These are phyloP conservation scores for Puccinia coronata DNA, from an alignment of 1,284 basidiomycete species.

Conservation along the genomic window DNA sequence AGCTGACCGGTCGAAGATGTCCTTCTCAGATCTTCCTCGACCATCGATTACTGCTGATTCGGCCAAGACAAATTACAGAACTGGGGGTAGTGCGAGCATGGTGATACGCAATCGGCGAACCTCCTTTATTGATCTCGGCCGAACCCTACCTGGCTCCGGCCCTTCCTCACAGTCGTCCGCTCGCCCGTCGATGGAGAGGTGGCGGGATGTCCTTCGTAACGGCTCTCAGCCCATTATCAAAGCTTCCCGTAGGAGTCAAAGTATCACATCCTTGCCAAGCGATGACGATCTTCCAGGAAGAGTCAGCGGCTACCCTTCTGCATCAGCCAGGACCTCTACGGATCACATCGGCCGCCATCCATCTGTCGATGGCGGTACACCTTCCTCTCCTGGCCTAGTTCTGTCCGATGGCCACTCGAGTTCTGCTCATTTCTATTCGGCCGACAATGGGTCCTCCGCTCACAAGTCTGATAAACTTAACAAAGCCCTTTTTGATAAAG, in stretches of 20 bases:
- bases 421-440: neutral
- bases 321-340: neutral
- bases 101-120: conserved; percentile 18
- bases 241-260: conserved; percentile 29
- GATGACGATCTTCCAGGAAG: conserved; percentile 3
- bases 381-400: neutral
- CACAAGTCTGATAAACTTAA: neutral
- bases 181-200: conserved; percentile 44
- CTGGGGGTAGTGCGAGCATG: neutral
- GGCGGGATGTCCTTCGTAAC: conserved; percentile 29
- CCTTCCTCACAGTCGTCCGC: neutral
- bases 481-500: conserved; percentile 67
- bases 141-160: neutral
- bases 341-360: neutral
- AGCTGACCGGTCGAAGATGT: neutral
- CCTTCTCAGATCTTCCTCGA: neutral
- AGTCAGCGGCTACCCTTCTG: neutral
- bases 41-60: neutral
- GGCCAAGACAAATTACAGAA: neutral
- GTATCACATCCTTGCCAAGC: conserved; percentile 30
- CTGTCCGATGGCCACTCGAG: neutral
- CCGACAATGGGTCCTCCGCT: neutral
- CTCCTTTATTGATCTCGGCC: conserved; percentile 14
- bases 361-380: neutral
- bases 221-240: neutral